Evolutionary conservation across 805 yeast species (phyloP), one percentile per base, ranked within the genome.

Genomic region (Wickerhamiella australiensis): DNA sequence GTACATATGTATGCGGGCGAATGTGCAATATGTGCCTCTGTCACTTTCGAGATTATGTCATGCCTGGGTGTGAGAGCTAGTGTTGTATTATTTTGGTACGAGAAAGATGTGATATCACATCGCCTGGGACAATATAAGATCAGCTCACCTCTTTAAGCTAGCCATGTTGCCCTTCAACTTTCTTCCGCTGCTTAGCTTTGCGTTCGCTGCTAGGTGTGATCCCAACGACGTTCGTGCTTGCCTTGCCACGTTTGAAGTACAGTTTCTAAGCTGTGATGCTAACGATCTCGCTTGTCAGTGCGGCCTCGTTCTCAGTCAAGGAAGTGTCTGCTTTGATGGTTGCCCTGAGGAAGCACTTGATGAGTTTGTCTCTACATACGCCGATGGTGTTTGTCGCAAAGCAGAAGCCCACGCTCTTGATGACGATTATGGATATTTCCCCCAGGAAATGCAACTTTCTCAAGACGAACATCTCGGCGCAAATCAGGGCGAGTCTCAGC

Each of bases 271-370:
- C 25, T 36, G 42, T 29, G 49, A 22, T 5, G 5, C 42, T 5
- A 15, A 11, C 37, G 49, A 46, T 40, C 26, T 11, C 17, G 49
- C 43, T 9, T 36, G 43, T 17, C 49, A 46, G 37, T 46, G 49
- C 29, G 37, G 33, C 5, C 22, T 20, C 3, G 25, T 46, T n/a
- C 38, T 46, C n/a, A 20, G 33, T 21, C 31, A 37, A 35, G 49
- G 49, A 2, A 22, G 26, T 18, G 42, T 36, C 5, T 46, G 49
- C 42, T 46, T 46, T 25, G 49, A 46, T 5, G 49, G 42, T 2
- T 46, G 43, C 27, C 49, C 49, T 2, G 43, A 46, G n/a, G 49
- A 37, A 11, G 49, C 49, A 2, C 37, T 46, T 4, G 43, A 46
- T 13, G 49, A 46, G 21, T 46, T 46, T 27, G 29, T 46, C 12